Base-by-base conservation (phyloP, 257 asterid genomes). In the Leptodermis oblonga region DNA sequence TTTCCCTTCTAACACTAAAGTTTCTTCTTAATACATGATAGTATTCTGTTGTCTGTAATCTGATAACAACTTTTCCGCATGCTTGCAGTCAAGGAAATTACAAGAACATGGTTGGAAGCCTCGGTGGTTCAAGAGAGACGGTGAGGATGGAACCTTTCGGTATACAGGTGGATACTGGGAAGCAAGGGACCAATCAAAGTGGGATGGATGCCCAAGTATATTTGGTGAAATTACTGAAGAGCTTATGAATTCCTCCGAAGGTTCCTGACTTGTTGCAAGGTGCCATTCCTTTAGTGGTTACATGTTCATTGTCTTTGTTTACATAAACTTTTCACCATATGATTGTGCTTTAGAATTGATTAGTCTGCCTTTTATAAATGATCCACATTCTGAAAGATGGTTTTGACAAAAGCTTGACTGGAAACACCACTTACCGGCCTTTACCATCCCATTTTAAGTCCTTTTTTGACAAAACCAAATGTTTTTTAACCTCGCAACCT, bases 41-140 rank as follows among this genome's bases (percentile, higher is more conserved):
- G 22, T 14, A 14, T 13, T 48, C 53, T 53, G 26, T 15, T 42
- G 2, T 33, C 18, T 52, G 31, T 33, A 36, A 34, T 51, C 30
- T 34, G 30, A 46, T 49, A 52, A 15, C 54, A 13, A 22, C 43
- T 28, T 70, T 48, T 42, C 37, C 60, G 33, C n/a, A 30, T 69
- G 49, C 30, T 58, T 77, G 49, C 92, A 92, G 98, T 87, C 98
- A 2, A 86, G 96, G 78, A 90, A 92, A 81, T 65, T 90, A 78
- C 98, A 92, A 88, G 97, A 90, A 79, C 78, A 83, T 61, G 98
- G 98, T 37, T 92, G 98, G 98, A 88, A 79, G 65, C 96, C 98
- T 0, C 82, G 88, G 74, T 92, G 98, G 98, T 92, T 92, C 74
- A 26, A 77, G 55, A 84, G 83, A 71, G 86, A 84, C 1, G 76